Evolutionary conservation across 345 rosid species (phyloP).

Genomic region (Gossypium thurberi): DNA sequence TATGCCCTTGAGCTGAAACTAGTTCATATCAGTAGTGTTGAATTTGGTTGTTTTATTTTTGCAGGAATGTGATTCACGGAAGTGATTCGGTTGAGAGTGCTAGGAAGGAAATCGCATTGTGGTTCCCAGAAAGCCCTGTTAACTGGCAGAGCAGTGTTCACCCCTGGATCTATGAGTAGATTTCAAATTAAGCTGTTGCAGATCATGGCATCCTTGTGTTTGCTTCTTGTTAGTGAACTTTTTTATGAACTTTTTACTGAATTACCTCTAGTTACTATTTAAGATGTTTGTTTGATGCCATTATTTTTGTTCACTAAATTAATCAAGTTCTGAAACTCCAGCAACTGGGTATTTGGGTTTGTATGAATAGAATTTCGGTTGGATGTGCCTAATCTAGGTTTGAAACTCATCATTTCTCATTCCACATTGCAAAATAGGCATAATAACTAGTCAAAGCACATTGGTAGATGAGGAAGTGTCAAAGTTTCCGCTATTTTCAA

Average conservation of each 20-base stretch:
- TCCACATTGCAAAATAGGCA: no score
- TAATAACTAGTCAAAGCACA: no score
- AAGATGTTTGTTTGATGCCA: background rate
- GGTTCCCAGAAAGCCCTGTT: slow-evolving; percentile 83
- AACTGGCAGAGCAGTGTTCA: slow-evolving; percentile 76
- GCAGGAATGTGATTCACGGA: slow-evolving; percentile 89
- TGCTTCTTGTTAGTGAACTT: background rate
- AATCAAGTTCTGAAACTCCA: background rate
- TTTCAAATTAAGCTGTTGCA: background rate
- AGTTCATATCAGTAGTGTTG: background rate
- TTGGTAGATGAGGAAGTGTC: no score
- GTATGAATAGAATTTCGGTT: background rate
- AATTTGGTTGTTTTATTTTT: background rate
- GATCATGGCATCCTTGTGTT: background rate
- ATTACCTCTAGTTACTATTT: background rate
- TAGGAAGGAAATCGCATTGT: slow-evolving; percentile 74
- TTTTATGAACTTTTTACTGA: background rate
- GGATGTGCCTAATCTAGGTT: background rate
- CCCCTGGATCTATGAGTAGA: slow-evolving; percentile 83
- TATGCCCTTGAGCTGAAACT: background rate
- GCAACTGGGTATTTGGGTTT: background rate
- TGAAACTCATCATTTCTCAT: no score
- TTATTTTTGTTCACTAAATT: background rate
- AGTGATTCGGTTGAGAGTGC: slow-evolving; percentile 85
- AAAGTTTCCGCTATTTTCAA: no score